These are phyloP conservation scores for Chlamydomonas sp. DNA, from an alignment of 139 green algal species.

Conservation along the genomic window DNA sequence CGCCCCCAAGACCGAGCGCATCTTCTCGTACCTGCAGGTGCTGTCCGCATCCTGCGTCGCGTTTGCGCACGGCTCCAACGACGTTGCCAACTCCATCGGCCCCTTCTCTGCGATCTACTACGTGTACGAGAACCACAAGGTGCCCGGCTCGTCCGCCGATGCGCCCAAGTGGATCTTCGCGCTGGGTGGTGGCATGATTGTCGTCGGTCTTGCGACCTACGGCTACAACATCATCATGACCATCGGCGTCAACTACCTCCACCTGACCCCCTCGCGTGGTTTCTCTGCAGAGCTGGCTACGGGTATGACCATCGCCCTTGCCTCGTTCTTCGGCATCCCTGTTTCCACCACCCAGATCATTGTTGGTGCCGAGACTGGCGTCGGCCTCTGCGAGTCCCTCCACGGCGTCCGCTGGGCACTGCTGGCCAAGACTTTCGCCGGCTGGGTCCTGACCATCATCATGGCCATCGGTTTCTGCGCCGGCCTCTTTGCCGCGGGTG, in stretches of 20 bases:
- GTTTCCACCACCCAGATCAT: slow-evolving; percentile 33
- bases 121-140: slow-evolving; percentile 26
- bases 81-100: slow-evolving; percentile 76
- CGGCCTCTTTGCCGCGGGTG: slow-evolving; percentile 9
- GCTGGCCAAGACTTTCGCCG: slow-evolving; percentile 20
- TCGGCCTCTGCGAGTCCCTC: slow-evolving; percentile 20
- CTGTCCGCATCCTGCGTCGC: slow-evolving; percentile 73
- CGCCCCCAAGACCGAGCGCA: slow-evolving; percentile 57
- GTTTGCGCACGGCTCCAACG: slow-evolving; percentile 74
- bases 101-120: slow-evolving; percentile 62
- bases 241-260: slow-evolving; percentile 11
- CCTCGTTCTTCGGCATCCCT: slow-evolving; percentile 36
- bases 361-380: slow-evolving; percentile 19
- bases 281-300: slow-evolving; percentile 32
- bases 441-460: slow-evolving; percentile 34
- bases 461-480: slow-evolving; percentile 10
- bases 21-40: slow-evolving; percentile 63
- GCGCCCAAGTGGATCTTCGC: slow-evolving; percentile 43
- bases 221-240: slow-evolving; percentile 35
- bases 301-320: slow-evolving; percentile 26
- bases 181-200: slow-evolving; percentile 67
- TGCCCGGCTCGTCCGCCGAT: slow-evolving; percentile 20
- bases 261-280: slow-evolving; percentile 19
- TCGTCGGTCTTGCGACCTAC: slow-evolving; percentile 71
- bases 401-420: slow-evolving; percentile 25